Evolutionary conservation across 257 asterid genomes (phyloP).

Genomic region (Eucommia ulmoides): DNA sequence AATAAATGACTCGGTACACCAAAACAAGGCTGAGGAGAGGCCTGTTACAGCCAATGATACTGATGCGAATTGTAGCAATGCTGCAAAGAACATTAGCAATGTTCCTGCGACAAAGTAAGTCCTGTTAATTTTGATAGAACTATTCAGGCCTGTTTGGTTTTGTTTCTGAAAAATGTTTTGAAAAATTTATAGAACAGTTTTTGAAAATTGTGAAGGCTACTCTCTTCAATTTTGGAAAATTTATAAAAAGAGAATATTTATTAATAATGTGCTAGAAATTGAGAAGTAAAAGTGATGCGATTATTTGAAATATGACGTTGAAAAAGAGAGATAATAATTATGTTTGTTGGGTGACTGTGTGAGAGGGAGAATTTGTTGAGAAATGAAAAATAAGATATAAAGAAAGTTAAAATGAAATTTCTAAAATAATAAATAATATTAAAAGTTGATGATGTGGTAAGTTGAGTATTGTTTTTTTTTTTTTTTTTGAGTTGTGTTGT

Average conservation of each 20-base stretch:
- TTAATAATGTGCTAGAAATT: too few species aligned
- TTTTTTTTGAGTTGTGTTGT: too few species aligned
- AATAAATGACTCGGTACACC: constrained; percentile 18
- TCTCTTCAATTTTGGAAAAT: not conserved
- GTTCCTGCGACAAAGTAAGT: constrained; percentile 58
- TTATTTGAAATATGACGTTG: too few species aligned
- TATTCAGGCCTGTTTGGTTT: not conserved
- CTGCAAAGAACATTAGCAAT: constrained; percentile 13
- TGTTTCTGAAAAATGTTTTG: too few species aligned
- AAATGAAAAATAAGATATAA: too few species aligned
- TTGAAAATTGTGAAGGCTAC: too few species aligned
- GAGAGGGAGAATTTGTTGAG: not conserved
- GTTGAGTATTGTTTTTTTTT: too few species aligned
- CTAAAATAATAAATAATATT: too few species aligned
- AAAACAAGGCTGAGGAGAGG: constrained; percentile 21
- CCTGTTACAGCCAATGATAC: constrained; percentile 16
- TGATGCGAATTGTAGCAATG: constrained; percentile 10
- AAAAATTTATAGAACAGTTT: too few species aligned
- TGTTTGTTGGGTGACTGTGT: not conserved
- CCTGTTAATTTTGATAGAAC: not conserved
- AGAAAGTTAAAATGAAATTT: not conserved
- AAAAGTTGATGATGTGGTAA: too few species aligned
- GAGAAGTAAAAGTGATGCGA: too few species aligned
- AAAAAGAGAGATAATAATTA: too few species aligned
- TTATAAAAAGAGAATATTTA: not conserved